A percentile compares a stretch with the other conserved stretches of the same genome.
These are phyloP conservation scores for Acer saccharum DNA, from an alignment of 345 rosid genomes.

Conservation along the genomic window DNA sequence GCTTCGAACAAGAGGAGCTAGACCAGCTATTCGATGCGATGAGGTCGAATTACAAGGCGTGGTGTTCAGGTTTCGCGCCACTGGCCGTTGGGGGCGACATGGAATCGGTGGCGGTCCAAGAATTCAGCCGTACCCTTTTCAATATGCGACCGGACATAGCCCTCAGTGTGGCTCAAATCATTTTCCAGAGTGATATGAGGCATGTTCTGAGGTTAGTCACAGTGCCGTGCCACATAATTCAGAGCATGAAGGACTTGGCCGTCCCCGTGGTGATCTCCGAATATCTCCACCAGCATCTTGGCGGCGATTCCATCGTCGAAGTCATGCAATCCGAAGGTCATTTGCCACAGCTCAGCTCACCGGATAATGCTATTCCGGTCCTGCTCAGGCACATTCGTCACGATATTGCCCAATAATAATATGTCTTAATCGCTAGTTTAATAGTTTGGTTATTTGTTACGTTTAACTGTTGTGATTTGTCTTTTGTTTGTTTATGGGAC, in stretches of 20 bases:
- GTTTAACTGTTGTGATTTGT: neutral
- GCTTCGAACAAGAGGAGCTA: slow-evolving; percentile 83
- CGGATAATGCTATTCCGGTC: slow-evolving; percentile 78
- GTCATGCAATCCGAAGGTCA: slow-evolving; percentile 86
- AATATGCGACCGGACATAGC: slow-evolving; percentile 97
- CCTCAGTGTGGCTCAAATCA: slow-evolving; percentile 63
- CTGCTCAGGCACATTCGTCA: slow-evolving; percentile 71
- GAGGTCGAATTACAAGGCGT: slow-evolving; percentile 73
- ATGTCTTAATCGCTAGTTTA: slow-evolving; percentile 6
- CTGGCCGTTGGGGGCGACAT: slow-evolving; percentile 83
- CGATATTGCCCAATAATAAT: slow-evolving; percentile 43
- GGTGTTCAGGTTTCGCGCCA: slow-evolving; percentile 94
- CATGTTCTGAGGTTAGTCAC: slow-evolving; percentile 51
- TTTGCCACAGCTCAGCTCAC: slow-evolving; percentile 94
- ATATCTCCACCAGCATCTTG: slow-evolving; percentile 69
- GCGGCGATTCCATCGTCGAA: slow-evolving; percentile 73
- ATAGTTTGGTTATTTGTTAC: neutral
- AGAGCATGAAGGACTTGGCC: slow-evolving; percentile 83
- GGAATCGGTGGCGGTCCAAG: slow-evolving; percentile 87
- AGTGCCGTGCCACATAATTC: slow-evolving; percentile 86
- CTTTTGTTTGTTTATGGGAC: neutral
- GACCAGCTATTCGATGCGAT: slow-evolving; percentile 82
- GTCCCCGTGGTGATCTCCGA: slow-evolving; percentile 81
- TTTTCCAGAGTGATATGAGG: slow-evolving; percentile 82
- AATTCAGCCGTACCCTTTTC: slow-evolving; percentile 90